These are phyloP conservation scores for Psidium friedrichsthalianum DNA, from an alignment of 345 rosid genomes.

Conservation along the genomic window DNA sequence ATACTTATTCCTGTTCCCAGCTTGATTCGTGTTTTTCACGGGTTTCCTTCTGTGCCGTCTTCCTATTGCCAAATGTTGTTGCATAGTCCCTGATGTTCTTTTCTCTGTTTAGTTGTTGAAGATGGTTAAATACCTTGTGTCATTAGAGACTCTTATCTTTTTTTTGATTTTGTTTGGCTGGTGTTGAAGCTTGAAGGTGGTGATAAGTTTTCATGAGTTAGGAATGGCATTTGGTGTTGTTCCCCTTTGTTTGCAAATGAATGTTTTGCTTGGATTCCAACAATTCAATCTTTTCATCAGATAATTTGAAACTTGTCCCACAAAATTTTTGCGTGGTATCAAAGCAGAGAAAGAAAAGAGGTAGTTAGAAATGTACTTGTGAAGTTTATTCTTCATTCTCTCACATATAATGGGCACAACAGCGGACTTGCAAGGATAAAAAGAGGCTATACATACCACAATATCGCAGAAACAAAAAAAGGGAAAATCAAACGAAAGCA, in stretches of 20 bases:
- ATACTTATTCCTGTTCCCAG: not conserved
- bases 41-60: not conserved
- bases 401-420: not conserved
- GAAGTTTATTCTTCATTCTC: not conserved
- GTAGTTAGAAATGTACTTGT: not conserved
- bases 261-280: not conserved
- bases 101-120: not conserved
- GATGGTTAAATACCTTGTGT: not conserved
- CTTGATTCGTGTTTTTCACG: not conserved
- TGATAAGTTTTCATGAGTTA: not conserved
- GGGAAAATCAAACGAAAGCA: not conserved
- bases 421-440: not conserved
- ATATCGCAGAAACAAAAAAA: not conserved
- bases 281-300: not conserved
- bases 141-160: not conserved
- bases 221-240: not conserved
- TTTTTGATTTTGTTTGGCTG: not conserved
- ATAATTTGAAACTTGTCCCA: not conserved
- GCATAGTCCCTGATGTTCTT: not conserved
- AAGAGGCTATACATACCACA: not conserved
- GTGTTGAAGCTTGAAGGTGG: not conserved
- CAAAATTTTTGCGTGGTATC: not conserved
- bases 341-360: not conserved
- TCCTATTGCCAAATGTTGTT: not conserved
- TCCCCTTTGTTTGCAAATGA: not conserved